These are phyloP conservation scores for Eucalyptus sp. DNA, from an alignment of 345 rosid species.

Conservation along the genomic window DNA sequence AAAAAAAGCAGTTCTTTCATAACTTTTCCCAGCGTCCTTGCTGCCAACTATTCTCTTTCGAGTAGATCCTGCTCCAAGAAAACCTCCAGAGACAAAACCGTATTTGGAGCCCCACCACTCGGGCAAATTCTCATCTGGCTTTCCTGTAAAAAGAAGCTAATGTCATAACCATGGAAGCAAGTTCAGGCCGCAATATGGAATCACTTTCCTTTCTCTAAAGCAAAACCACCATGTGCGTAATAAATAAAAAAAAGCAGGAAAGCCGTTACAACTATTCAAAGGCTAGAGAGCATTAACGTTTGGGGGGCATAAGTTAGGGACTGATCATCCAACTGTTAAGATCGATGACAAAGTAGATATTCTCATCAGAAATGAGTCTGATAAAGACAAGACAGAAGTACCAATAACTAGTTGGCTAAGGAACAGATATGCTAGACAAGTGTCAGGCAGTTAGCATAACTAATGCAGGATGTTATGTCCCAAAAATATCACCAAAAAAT, in stretches of 20 bases:
- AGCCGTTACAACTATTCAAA: background rate
- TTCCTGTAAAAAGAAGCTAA: constrained; percentile 25
- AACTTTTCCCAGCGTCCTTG: constrained; percentile 12
- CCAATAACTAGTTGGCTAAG: background rate
- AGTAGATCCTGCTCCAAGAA: constrained; percentile 62
- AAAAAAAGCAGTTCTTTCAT: constrained; percentile 48
- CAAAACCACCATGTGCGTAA: background rate
- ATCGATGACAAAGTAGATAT: background rate
- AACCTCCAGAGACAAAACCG: constrained; percentile 91
- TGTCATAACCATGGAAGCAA: background rate
- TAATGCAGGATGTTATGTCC: background rate
- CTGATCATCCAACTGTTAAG: background rate
- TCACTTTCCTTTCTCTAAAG: background rate
- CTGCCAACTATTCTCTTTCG: constrained; percentile 28
- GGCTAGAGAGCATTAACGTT: background rate
- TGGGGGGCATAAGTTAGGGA: background rate
- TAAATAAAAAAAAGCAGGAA: background rate
- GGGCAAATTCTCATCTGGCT: constrained; percentile 21
- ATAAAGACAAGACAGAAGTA: background rate
- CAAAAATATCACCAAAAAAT: background rate
- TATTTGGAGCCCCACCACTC: constrained; percentile 93
- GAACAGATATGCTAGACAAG: background rate
- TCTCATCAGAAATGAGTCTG: background rate
- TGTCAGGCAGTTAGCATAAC: background rate
- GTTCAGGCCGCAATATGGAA: background rate